phyloP scores from a whole-genome alignment of 768 basidiomycete species.

The Kockovaella imperatae region DNA sequence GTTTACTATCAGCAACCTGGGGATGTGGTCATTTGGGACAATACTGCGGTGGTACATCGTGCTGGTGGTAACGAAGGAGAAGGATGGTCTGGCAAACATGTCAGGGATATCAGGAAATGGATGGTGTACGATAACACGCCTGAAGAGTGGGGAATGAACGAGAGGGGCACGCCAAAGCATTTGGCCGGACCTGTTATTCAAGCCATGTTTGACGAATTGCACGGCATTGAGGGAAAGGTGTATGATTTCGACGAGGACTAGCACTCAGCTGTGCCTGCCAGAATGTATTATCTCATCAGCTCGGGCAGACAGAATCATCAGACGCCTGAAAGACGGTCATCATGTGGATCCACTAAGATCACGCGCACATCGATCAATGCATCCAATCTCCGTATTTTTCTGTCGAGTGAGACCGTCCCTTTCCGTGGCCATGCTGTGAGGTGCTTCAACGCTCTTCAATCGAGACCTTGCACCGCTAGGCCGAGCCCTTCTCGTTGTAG shows the following conservation, averaged over 20 bases:
- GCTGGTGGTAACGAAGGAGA: constrained; percentile 11
- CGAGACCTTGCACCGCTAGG: too few relatives aligned
- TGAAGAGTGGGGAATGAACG: constrained; percentile 21
- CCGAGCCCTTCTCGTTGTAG: neutral
- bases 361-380: too few relatives aligned
- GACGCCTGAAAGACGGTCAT: too few relatives aligned
- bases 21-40: constrained; percentile 20
- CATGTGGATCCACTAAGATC: too few relatives aligned
- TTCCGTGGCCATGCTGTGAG: too few relatives aligned
- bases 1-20: constrained; percentile 17
- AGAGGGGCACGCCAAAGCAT: constrained; percentile 7
- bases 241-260: constrained; percentile 26
- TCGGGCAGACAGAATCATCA: too few relatives aligned
- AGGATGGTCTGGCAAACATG: constrained; percentile 15
- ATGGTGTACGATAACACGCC: constrained; percentile 16
- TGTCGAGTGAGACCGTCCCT: too few relatives aligned
- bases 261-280: too few relatives aligned
- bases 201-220: constrained; percentile 19
- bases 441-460: too few relatives aligned
- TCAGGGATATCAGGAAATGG: constrained; percentile 12
- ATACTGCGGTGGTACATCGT: constrained; percentile 14
- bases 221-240: constrained; percentile 15
- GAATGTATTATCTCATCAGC: too few relatives aligned
- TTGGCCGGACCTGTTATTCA: constrained; percentile 19
- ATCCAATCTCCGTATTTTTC: too few relatives aligned